Evolutionary conservation across 495 filamentous ascomycete species (phyloP), one percentile per base, ranked within the genome.

Genomic region (Aspergillus cristatus): DNA sequence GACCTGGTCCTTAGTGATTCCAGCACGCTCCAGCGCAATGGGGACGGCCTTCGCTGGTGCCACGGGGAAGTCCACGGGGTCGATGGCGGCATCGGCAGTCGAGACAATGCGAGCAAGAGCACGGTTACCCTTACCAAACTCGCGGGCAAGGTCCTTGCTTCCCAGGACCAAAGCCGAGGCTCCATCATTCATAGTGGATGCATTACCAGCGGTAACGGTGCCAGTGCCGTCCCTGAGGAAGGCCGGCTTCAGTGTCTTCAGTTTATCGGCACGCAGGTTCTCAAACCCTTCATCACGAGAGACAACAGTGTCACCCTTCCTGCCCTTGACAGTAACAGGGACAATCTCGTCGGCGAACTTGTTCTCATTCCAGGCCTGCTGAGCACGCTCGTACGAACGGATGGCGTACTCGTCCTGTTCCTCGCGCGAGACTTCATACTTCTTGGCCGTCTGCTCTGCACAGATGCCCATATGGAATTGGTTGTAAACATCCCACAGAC

Each of bases 401-500:
- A 95, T 86, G 8, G 91, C 86, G 54, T 91, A 98, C 32, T 80
- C 67, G 47, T 98, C 91, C 66, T 98, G 91, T 44, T 78, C 78
- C 51, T 91, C 79, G 11, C 91, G 70, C 1, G 80, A 78, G 35
- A 98, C 75, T 0, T 75, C 63, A 53, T 85, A 73, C 45, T 93
- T 90, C 70, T 90, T 91, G 3, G 86, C 90, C 10, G 89, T 94
- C 40, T 82, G 81, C 67, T 98, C 91, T n/a, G 90, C 91, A 53
- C 91, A 98, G 41, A 88, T 83, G 6, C 91, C 91, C 91, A 98
- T 98, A 55, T 95, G 90, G 52, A 96, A 81, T 53, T 94, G 72
- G 57, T 94, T 85, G 60, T 96, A 98, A 15, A 95, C 88, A 62
- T 98, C 91, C 75, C 87, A 94, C 28, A 98, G 66, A 7, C 91